Conservation (phyloP, 352 stramenopile species). For the Peronosclerospora sorghi region DNA sequence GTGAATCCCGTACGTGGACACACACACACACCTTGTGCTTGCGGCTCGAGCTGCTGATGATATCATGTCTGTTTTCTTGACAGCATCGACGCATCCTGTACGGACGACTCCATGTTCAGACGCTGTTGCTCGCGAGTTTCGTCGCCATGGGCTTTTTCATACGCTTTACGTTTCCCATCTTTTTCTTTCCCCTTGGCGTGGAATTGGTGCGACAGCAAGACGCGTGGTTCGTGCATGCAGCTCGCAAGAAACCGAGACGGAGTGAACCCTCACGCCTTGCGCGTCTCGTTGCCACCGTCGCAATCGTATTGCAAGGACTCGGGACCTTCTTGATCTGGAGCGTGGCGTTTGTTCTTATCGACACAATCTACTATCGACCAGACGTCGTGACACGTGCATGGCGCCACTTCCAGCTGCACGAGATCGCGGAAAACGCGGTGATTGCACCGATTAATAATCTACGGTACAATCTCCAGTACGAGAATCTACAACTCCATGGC, state of each 20-base stretch:
- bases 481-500: conserved; percentile 86
- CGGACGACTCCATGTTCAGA: conserved; percentile 34
- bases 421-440: conserved; percentile 19
- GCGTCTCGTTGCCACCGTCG: conserved; percentile 18
- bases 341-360: conserved; percentile 25
- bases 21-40: too few relatives aligned
- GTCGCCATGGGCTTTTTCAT: conserved; percentile 66
- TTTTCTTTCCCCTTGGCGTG: conserved; percentile 65
- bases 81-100: conserved; percentile 32
- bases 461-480: conserved; percentile 84
- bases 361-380: conserved; percentile 51
- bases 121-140: conserved; percentile 46
- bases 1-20: conserved; percentile 28
- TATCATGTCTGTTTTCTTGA: too few relatives aligned
- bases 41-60: too few relatives aligned
- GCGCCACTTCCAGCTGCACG: conserved; percentile 2
- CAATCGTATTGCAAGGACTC: conserved; percentile 33
- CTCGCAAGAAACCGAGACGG: conserved; percentile 17
- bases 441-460: conserved; percentile 84
- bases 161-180: conserved; percentile 73
- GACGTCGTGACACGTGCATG: conserved; percentile 10
- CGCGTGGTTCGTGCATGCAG: conserved; percentile 14
- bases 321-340: conserved; percentile 31
- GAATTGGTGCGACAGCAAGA: conserved; percentile 56
- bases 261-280: conserved; percentile 1